A percentile compares a stretch with the other conserved stretches of the same genome.
Conservation (phyloP, 75 land plant species). For the Cunninghamia lanceolata region DNA sequence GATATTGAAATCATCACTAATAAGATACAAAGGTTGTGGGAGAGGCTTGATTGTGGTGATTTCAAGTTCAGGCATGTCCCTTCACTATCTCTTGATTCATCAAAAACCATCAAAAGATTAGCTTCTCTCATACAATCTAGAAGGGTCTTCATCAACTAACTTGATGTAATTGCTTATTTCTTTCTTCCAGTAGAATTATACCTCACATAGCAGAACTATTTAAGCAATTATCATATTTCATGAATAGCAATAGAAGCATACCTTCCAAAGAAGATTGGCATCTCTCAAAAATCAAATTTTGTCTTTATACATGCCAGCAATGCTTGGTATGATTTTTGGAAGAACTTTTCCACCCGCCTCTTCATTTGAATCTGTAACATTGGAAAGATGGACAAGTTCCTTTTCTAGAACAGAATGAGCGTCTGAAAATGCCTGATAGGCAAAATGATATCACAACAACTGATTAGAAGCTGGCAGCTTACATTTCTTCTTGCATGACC, state of each 20-base stretch:
- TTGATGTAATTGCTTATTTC: neutral
- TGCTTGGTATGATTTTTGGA: conserved; percentile 59
- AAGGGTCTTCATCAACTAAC: neutral
- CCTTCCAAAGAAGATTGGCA: neutral
- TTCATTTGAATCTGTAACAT: conserved; percentile 17
- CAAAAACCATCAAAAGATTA: neutral
- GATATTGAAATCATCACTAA: neutral
- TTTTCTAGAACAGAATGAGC: conserved; percentile 73
- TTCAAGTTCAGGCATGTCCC: neutral
- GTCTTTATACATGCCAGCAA: conserved; percentile 9
- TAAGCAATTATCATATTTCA: neutral
- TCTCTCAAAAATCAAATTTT: neutral
- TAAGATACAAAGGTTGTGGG: neutral
- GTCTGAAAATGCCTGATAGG: conserved; percentile 91
- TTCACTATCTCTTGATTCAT: neutral
- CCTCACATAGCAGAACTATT: neutral
- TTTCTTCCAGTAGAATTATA: neutral
- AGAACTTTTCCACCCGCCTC: conserved; percentile 24
- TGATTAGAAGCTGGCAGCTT: neutral
- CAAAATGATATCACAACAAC: neutral
- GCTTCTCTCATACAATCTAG: neutral
- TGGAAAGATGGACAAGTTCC: conserved; percentile 34
- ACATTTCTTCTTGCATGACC: neutral
- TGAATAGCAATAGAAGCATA: neutral
- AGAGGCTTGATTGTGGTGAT: neutral